These are phyloP conservation scores for Trichoderma gamsii DNA, from an alignment of 495 filamentous ascomycete genomes.

Conservation along the genomic window DNA sequence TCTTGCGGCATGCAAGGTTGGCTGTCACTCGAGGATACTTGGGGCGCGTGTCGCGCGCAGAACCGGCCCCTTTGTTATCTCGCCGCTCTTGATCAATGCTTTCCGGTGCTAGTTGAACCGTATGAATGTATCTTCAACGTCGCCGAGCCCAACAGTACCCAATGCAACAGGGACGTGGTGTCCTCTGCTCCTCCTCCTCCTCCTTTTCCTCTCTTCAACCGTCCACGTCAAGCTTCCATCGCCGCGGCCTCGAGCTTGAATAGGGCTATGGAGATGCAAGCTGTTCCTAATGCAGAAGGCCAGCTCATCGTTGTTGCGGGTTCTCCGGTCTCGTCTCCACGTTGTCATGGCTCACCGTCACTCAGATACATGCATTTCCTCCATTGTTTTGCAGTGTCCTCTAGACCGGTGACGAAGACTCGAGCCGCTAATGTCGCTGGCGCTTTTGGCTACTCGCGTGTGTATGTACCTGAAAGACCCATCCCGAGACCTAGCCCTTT, in stretches of 20 bases:
- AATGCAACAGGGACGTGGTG: neutral
- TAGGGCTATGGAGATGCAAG: neutral
- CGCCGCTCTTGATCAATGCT: neutral
- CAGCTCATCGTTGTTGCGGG: conserved; percentile 9
- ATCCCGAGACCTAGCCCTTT: neutral
- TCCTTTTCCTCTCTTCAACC: neutral
- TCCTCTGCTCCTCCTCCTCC: neutral
- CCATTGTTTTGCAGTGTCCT: neutral
- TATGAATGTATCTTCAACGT: neutral
- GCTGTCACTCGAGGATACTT: neutral
- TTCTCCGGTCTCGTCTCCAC: conserved; percentile 3
- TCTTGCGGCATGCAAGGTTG: neutral
- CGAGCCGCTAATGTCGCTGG: conserved; percentile 3
- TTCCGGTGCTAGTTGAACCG: neutral
- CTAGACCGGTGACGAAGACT: neutral
- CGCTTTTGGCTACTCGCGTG: neutral
- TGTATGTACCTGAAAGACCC: neutral
- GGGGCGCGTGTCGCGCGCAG: neutral
- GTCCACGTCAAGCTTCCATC: conserved; percentile 6
- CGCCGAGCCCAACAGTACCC: conserved; percentile 10
- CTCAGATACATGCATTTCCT: neutral
- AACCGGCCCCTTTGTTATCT: neutral
- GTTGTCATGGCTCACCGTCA: conserved; percentile 3
- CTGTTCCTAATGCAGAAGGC: conserved; percentile 10
- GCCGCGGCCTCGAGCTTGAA: neutral